phyloP scores from a whole-genome alignment of 805 yeast genomes.

The Yarrowia hollandica region DNA sequence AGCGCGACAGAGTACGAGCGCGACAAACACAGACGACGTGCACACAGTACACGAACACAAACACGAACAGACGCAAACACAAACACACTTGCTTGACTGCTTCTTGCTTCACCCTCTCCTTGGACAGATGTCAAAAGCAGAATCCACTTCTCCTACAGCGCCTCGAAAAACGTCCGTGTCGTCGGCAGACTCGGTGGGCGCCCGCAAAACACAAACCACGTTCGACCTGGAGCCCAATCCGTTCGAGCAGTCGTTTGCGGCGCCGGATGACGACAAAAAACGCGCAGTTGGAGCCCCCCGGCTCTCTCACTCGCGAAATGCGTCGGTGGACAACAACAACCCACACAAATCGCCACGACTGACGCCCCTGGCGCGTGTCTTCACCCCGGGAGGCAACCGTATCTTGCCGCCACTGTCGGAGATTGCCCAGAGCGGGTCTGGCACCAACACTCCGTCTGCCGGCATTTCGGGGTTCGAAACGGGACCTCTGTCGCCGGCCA shows the following conservation, averaged over 20 bases:
- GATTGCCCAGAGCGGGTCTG: constrained; percentile 7
- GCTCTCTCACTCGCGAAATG: background rate
- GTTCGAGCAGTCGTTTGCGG: constrained; percentile 91
- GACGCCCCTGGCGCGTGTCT: constrained; percentile 22
- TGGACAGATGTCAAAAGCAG: constrained; percentile 9
- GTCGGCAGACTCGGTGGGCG: background rate
- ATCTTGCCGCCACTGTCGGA: constrained; percentile 38
- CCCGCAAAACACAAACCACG: constrained; percentile 39
- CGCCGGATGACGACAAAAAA: constrained; percentile 42
- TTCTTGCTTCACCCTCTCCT: too few species aligned
- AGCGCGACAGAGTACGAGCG: too few species aligned
- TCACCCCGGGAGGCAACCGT: constrained; percentile 37
- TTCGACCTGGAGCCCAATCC: constrained; percentile 92
- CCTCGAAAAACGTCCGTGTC: constrained; percentile 8
- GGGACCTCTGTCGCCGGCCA: constrained; percentile 45
- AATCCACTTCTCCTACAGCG: constrained; percentile 10
- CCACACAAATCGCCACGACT: constrained; percentile 25
- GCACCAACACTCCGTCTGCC: constrained; percentile 2
- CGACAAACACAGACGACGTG: too few species aligned
- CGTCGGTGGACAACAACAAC: constrained; percentile 5
- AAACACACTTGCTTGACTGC: background rate
- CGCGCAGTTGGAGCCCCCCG: background rate
- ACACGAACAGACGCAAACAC: background rate
- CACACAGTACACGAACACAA: background rate
- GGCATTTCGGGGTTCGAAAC: constrained; percentile 34